phyloP scores from a whole-genome alignment of 2,329 filamentous ascomycete species.

The Penicillium fuscoglaucum region DNA sequence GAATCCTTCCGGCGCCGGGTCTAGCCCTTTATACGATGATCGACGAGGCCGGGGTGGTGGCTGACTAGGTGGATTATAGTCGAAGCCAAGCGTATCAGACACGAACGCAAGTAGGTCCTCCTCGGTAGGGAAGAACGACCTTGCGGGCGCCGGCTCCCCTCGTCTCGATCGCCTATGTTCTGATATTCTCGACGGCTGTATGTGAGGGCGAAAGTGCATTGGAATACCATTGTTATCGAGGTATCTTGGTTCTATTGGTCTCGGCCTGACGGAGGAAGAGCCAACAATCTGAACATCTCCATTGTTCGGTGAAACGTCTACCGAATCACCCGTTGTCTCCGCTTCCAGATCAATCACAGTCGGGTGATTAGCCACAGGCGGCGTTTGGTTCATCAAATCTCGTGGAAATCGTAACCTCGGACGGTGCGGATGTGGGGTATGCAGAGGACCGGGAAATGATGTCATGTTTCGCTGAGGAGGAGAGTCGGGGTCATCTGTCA shows the following conservation, averaged over 20 bases:
- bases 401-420: slow-evolving; percentile 33
- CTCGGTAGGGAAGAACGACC: neutral
- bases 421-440: slow-evolving; percentile 11
- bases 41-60: neutral
- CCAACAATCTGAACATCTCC: slow-evolving; percentile 55
- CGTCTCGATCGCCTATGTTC: neutral
- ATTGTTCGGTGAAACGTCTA: slow-evolving; percentile 33
- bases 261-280: slow-evolving; percentile 27
- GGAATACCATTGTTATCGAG: slow-evolving; percentile 9
- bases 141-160: neutral
- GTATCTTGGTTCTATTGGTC: slow-evolving; percentile 15
- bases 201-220: neutral
- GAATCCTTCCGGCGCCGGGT: slow-evolving; percentile 71
- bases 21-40: slow-evolving; percentile 59
- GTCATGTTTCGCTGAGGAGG: slow-evolving; percentile 24
- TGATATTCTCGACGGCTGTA: neutral
- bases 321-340: slow-evolving; percentile 20
- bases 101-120: neutral
- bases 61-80: slow-evolving; percentile 2
- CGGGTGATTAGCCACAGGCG: neutral
- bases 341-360: slow-evolving; percentile 46
- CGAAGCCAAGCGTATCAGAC: slow-evolving; percentile 2
- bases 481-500: slow-evolving; percentile 49
- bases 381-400: slow-evolving; percentile 32
- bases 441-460: neutral